Evolutionary conservation across 805 yeast genomes (phyloP).

Genomic region (Kockiozyma suomiensis): DNA sequence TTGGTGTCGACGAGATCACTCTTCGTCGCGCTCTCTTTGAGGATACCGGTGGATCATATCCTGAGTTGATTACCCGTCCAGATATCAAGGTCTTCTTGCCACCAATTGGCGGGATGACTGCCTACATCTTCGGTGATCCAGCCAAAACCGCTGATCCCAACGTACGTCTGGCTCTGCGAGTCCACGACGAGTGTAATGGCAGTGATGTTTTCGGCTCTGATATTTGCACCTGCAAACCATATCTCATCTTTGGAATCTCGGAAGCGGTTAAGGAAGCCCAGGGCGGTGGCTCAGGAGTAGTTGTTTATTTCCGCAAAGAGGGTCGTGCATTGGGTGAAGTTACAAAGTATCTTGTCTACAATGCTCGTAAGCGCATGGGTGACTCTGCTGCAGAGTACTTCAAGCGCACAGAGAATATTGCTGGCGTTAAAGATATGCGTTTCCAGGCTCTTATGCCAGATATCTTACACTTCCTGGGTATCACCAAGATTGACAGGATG

Average conservation of each 20-base stretch:
- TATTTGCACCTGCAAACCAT: constrained; percentile 71
- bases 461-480: constrained; percentile 65
- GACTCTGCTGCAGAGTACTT: constrained; percentile 69
- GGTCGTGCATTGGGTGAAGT: constrained; percentile 74
- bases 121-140: constrained; percentile 67
- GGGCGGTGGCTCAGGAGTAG: constrained; percentile 64
- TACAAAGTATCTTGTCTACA: constrained; percentile 68
- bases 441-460: constrained; percentile 75
- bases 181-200: constrained; percentile 72
- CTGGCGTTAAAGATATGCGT: constrained; percentile 73
- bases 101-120: constrained; percentile 70
- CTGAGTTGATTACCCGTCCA: constrained; percentile 67
- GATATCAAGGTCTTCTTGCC: constrained; percentile 67
- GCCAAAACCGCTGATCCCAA: constrained; percentile 54
- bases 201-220: constrained; percentile 71
- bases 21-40: constrained; percentile 64
- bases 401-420: constrained; percentile 70
- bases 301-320: constrained; percentile 67
- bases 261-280: constrained; percentile 73
- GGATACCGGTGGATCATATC: constrained; percentile 73
- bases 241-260: constrained; percentile 63
- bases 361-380: constrained; percentile 69
- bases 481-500: constrained; percentile 65
- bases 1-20: constrained; percentile 58
- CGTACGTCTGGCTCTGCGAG: constrained; percentile 57